A percentile compares a stretch with the other conserved stretches of the same genome.
phyloP scores from a whole-genome alignment of 768 basidiomycete species.

The Cystobasidiopsis lactophilus region DNA sequence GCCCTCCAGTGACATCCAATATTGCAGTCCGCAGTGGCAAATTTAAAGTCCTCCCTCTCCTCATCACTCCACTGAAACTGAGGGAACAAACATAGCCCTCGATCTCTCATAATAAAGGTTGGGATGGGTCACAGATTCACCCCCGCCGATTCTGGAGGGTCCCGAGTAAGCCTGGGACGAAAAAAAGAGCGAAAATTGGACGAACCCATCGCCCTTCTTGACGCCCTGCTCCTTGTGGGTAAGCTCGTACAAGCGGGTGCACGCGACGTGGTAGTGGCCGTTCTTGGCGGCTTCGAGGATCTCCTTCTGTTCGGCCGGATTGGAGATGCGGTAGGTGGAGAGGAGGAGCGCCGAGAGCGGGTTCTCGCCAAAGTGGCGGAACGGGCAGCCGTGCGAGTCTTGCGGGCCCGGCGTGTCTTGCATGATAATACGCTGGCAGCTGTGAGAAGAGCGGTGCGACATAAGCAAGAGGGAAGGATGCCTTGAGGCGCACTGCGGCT shows the following conservation, averaged over 20 bases:
- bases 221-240: constrained; percentile 45
- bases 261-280: constrained; percentile 78
- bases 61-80: too few relatives aligned
- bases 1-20: too few relatives aligned
- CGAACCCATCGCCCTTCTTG: constrained; percentile 59
- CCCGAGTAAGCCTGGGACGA: not conserved
- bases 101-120: constrained; percentile 39
- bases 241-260: constrained; percentile 88
- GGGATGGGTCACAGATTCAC: constrained; percentile 79
- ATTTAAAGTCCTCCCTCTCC: too few relatives aligned
- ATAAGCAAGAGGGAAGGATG: not conserved
- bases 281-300: constrained; percentile 56
- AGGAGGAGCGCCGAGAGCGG: constrained; percentile 59
- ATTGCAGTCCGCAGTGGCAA: too few relatives aligned
- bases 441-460: constrained; percentile 22
- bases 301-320: constrained; percentile 51
- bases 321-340: constrained; percentile 43
- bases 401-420: constrained; percentile 41
- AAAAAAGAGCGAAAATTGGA: not conserved
- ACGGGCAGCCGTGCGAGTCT: constrained; percentile 75
- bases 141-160: constrained; percentile 33
- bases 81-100: too few relatives aligned
- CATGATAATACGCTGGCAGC: constrained; percentile 74
- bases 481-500: constrained; percentile 7
- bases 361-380: constrained; percentile 62